phyloP scores from a whole-genome alignment of 106 monocot genomes.

The Amphibolis antarctica region DNA sequence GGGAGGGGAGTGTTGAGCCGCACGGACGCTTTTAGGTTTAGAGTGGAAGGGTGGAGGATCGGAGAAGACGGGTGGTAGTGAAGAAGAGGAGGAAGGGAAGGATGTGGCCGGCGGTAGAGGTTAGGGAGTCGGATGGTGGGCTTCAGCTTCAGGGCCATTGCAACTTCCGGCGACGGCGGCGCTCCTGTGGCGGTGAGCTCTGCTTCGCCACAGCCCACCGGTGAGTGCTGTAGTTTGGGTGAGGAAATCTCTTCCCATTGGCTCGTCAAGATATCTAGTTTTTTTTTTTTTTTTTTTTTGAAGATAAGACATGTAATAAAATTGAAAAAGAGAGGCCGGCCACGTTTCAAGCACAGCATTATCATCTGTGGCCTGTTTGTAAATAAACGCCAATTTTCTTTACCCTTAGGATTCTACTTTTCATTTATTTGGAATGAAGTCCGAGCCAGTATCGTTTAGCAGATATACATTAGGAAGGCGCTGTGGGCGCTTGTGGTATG shows the following conservation, averaged over 20 bases:
- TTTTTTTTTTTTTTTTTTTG: too few species aligned
- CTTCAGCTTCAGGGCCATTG: not conserved
- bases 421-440: too few species aligned
- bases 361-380: too few species aligned
- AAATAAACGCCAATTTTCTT: too few species aligned
- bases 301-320: too few species aligned
- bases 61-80: not conserved
- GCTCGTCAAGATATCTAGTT: not conserved
- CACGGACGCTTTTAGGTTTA: not conserved
- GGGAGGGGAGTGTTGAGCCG: conserved; percentile 1
- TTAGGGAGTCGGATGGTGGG: not conserved
- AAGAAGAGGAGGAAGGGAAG: not conserved
- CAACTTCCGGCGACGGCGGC: not conserved
- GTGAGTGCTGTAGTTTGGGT: not conserved
- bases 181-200: not conserved
- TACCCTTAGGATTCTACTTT: too few species aligned
- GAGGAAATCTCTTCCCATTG: not conserved
- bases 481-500: too few species aligned
- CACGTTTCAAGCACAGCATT: too few species aligned
- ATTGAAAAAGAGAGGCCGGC: too few species aligned
- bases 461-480: too few species aligned
- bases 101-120: not conserved
- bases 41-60: not conserved
- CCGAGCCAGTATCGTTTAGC: too few species aligned
- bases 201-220: too few species aligned